Conservation (phyloP, 805 yeast genomes). For the Starmerella cellae region DNA sequence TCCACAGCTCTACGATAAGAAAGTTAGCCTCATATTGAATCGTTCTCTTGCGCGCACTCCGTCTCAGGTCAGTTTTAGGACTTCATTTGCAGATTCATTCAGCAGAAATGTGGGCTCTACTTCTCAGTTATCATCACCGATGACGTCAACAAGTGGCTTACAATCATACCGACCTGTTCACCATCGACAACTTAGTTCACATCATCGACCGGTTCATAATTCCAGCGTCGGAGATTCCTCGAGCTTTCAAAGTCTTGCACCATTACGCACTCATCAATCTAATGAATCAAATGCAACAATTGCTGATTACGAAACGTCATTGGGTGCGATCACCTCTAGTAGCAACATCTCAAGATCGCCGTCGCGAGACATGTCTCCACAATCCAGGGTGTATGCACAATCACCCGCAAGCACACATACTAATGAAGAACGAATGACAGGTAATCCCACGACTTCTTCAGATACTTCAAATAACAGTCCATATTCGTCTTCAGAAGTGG, state of each 20-base stretch:
- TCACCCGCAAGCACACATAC: neutral
- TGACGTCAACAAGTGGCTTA: neutral
- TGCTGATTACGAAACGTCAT: neutral
- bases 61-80: constrained; percentile 65
- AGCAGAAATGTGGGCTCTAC: constrained; percentile 9
- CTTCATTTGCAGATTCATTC: constrained; percentile 58
- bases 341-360: neutral
- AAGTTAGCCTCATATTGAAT: constrained; percentile 61
- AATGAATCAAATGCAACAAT: neutral
- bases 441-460: no score
- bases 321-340: neutral
- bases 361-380: neutral
- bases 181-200: constrained; percentile 6
- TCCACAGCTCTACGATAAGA: constrained; percentile 66
- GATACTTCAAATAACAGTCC: no score
- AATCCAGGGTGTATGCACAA: neutral
- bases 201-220: neutral
- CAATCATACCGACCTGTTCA: constrained; percentile 1
- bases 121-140: constrained; percentile 1
- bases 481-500: no score
- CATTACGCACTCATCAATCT: neutral
- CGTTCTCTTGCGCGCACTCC: constrained; percentile 60
- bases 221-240: neutral
- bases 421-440: neutral
- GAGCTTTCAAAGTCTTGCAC: neutral